Percentiles rank a stretch among this genome's conserved stretches.
Conservation (phyloP, 352 stramenopile genomes). For the Globisporangium camurandrum region DNA sequence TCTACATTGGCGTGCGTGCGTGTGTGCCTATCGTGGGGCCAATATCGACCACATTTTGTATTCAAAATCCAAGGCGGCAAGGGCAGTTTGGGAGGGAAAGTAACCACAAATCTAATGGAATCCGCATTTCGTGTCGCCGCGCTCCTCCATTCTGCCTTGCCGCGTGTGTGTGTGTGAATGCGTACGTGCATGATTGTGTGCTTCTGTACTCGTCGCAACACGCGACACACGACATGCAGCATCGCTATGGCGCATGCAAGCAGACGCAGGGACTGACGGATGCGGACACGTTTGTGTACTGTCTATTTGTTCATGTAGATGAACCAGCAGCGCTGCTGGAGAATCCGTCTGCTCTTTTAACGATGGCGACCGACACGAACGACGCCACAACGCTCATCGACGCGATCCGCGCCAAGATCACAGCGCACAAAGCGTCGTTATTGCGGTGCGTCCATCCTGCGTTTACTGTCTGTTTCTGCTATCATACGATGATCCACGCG, state of each 20-base stretch:
- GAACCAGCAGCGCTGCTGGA: constrained; percentile 16
- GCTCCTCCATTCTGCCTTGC: too few species aligned
- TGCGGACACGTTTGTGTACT: not conserved
- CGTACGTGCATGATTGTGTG: constrained; percentile 1
- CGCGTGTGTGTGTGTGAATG: not conserved
- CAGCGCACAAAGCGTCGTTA: constrained; percentile 65
- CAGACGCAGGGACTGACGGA: constrained; percentile 1
- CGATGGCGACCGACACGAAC: constrained; percentile 39
- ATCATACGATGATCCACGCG: too few species aligned
- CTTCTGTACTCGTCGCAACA: too few species aligned
- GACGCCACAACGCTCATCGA: constrained; percentile 30
- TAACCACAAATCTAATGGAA: too few species aligned
- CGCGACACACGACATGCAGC: too few species aligned
- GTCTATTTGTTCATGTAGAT: constrained; percentile 7
- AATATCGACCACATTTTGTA: too few species aligned
- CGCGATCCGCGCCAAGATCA: constrained; percentile 52
- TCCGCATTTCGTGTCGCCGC: too few species aligned
- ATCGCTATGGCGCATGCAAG: too few species aligned
- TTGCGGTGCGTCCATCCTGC: constrained; percentile 48
- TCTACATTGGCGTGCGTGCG: not conserved
- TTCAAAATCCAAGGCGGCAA: too few species aligned
- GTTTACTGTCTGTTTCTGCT: too few species aligned
- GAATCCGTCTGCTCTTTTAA: constrained; percentile 18
- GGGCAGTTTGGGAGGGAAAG: too few species aligned
- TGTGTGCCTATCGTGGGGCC: not conserved